These are phyloP conservation scores for Pseudogymnoascus sp. DNA, from an alignment of 2,329 filamentous ascomycete species.

Conservation along the genomic window DNA sequence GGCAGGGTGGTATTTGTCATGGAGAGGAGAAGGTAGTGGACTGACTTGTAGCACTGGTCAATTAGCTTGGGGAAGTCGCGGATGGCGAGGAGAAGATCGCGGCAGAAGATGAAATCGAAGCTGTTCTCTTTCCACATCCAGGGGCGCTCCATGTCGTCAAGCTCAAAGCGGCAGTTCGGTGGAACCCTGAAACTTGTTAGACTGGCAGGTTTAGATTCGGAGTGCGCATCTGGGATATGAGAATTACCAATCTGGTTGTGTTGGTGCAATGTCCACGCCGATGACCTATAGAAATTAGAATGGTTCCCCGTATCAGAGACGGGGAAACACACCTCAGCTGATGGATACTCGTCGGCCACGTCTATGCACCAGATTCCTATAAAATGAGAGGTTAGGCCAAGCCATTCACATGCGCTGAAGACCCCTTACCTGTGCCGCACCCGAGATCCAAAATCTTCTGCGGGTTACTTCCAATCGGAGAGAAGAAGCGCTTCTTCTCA, in stretches of 20 bases:
- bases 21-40: background rate
- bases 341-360: conserved; percentile 11
- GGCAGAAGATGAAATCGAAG: conserved; percentile 8
- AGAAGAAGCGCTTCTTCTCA: conserved; percentile 16
- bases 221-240: background rate
- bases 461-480: conserved; percentile 10
- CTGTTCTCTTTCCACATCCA: conserved; percentile 13
- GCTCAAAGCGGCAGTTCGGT: conserved; percentile 23
- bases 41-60: conserved; percentile 14
- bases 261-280: conserved; percentile 13
- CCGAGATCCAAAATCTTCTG: conserved; percentile 34
- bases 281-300: conserved; percentile 8
- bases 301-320: background rate
- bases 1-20: background rate
- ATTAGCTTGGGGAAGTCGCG: conserved; percentile 15
- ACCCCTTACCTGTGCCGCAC: conserved; percentile 31
- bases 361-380: conserved; percentile 12
- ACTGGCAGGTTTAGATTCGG: background rate
- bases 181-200: conserved; percentile 16
- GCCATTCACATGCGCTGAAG: background rate
- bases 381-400: background rate
- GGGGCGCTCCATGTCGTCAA: conserved; percentile 27
- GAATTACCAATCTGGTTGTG: conserved; percentile 14
- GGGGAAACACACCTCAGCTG: conserved; percentile 7
- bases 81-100: conserved; percentile 12